Evolutionary conservation across 148 eudicot genomes (phyloP), one percentile per base, ranked within the genome.

Genomic region (Heliamphora exappendiculata): DNA sequence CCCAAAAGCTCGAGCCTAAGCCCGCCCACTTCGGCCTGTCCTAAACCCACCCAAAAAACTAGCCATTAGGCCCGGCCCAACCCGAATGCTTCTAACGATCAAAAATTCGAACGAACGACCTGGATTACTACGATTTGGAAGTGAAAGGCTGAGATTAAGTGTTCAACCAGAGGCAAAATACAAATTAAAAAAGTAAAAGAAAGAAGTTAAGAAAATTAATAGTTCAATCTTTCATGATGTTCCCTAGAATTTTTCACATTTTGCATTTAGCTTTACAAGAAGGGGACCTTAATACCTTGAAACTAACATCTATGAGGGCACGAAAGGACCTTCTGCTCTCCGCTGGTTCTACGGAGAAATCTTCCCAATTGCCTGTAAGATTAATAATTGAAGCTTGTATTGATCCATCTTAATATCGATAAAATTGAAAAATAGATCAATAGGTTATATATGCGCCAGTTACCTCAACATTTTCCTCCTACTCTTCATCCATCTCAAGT

Each of bases 241-340:
- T 7, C 22, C 10, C 28, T 11, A 11, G n/a, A n/a, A 66, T 66
- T 62, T 41, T 13, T 44, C 36, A 57, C 49, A 26, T 3, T 26
- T 26, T 11, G 45, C 67, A 58, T 13, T 60, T 17, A 74, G 28
- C 17, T 39, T 69, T 31, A 41, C n/a, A 42, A 26, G 12, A 42
- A 33, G 37, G 24, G n/a, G 1, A 7, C 11, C 37, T 8, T 34
- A 64, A 75, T 81, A 91, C 97, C 97, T 92, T 92, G 24, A 92
- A 81, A 24, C 94, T 94, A 73, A 90, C 94, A 86, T 92, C 97
- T 28, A 90, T 84, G 13, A 92, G 91, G 81, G 97, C 97, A 78
- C 94, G 94, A 89, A 92, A 92, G 16, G 97, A 92, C 79, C 94
- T 86, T 82, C 97, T 81, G 78, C 81, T 85, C 29, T 88, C 97